These are phyloP conservation scores for Rhamnella rubrinervis DNA, from an alignment of 331 rosid species.

Conservation along the genomic window DNA sequence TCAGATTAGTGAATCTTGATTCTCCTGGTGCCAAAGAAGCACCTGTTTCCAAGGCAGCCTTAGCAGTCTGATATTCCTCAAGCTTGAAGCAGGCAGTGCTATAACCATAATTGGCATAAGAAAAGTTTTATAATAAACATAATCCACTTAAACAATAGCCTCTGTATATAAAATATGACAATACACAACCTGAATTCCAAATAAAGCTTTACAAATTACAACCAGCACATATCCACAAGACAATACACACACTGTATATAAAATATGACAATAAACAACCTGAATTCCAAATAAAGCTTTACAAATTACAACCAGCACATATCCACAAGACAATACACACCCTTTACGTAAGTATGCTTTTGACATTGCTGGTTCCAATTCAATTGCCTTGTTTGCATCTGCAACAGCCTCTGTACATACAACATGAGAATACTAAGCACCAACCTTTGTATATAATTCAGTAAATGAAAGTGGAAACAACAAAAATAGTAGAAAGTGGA, in stretches of 20 bases:
- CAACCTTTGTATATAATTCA: background rate
- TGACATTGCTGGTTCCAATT: slow-evolving; percentile 45
- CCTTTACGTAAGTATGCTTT: slow-evolving; percentile 84
- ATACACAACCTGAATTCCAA: background rate
- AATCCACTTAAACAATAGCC: background rate
- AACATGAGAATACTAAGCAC: slow-evolving; percentile 2
- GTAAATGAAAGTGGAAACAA: background rate
- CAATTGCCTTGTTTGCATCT: slow-evolving; percentile 82
- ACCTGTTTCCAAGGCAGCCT: slow-evolving; percentile 67
- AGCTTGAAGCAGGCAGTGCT: slow-evolving; percentile 79
- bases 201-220: background rate
- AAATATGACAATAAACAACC: background rate
- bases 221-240: background rate
- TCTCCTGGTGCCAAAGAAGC: slow-evolving; percentile 50
- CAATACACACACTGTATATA: background rate
- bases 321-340: slow-evolving; percentile 32
- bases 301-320: background rate
- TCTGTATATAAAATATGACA: too few species aligned
- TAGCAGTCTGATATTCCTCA: slow-evolving; percentile 84
- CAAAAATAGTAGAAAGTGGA: background rate
- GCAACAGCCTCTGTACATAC: slow-evolving; percentile 66
- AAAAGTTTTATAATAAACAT: background rate
- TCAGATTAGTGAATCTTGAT: slow-evolving; percentile 46
- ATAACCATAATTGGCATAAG: slow-evolving; percentile 18
- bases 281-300: background rate